Evolutionary conservation across 1,284 basidiomycete species (phyloP), one percentile per base, ranked within the genome.

Genomic region (Inonotus obliquus): DNA sequence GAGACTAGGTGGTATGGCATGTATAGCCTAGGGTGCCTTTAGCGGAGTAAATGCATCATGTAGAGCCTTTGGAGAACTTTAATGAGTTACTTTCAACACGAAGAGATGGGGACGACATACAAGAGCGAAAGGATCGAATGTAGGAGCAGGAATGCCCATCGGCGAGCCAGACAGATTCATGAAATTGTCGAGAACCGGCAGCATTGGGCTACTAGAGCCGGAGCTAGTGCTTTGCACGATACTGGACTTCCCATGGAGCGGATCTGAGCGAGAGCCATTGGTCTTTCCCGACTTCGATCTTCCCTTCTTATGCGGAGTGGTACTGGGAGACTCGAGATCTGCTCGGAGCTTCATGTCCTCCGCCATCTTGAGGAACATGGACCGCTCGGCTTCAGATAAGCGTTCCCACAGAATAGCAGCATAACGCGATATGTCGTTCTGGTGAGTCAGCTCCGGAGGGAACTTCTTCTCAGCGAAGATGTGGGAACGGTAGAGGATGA

Each of bases 221-320:
- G 47, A 19, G 25, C n/a, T 27, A 23, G 19, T 2, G 14, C 14
- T 47, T 10, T 39, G 13, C 38, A 17, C 9, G 9, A 39, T 3
- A 44, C 19, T 17, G 14, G 19, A 44, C 72, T 76, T 9, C 9
- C 32, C 32, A 71, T 72, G 13, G 69, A 69, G 35, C 69, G 75
- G 21, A 67, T 76, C 63, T 69, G 70, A 55, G 61, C 73, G 61
- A 69, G 21, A 23, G 23, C 19, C 9, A 49, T 14, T 14, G 6
- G 27, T 29, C 19, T 52, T 76, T 39, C 67, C 73, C 44, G 61
- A 65, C 44, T 68, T 73, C 54, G 70, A 75, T 11, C 71, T 65
- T 9, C 65, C 61, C 11, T 19, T 37, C 35, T 49, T 47, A 11
- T 25, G 21, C 23, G 51, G 27, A 17, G n/a, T 27, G 17, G 14